Conservation (phyloP, 352 stramenopile genomes). For the Phytophthora idaei region DNA sequence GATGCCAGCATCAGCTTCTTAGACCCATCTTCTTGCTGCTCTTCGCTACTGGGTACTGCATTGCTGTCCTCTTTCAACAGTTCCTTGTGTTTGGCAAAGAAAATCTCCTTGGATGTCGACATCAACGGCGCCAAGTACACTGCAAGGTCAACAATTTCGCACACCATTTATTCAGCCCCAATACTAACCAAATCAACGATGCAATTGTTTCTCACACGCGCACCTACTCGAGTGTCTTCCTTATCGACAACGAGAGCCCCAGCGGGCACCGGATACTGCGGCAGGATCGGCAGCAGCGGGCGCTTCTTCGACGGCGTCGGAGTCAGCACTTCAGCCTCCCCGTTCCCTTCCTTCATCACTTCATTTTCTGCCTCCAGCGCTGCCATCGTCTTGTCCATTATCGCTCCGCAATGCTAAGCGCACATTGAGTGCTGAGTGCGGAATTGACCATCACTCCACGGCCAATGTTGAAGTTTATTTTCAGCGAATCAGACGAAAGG, state of each 20-base stretch:
- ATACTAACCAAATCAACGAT: background rate
- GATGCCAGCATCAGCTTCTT: slow-evolving; percentile 23
- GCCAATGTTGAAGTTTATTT: slow-evolving; percentile 34
- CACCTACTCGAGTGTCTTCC: slow-evolving; percentile 44
- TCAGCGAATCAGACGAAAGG: slow-evolving; percentile 29
- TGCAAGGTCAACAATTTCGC: slow-evolving; percentile 6
- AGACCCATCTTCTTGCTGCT: slow-evolving; percentile 4
- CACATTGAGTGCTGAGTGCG: background rate
- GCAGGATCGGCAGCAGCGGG: slow-evolving; percentile 34
- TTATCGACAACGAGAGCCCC: slow-evolving; percentile 35
- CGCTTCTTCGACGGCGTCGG: background rate
- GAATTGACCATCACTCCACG: slow-evolving; percentile 27
- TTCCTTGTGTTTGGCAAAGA: slow-evolving; percentile 41
- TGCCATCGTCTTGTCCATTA: slow-evolving; percentile 7
- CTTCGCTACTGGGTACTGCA: background rate
- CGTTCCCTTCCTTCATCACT: background rate
- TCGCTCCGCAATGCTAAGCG: background rate
- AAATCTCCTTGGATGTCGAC: slow-evolving; percentile 50
- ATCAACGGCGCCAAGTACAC: slow-evolving; percentile 48
- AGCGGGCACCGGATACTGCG: slow-evolving; percentile 16
- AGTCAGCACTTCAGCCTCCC: background rate
- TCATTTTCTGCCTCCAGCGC: background rate
- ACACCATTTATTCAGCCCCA: background rate
- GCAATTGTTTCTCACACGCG: slow-evolving; percentile 7
- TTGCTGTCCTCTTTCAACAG: slow-evolving; percentile 14